A percentile compares a stretch with the other conserved stretches of the same genome.
Evolutionary conservation across 441 rosid species (phyloP).

Genomic region (Adansonia rubrostipa): DNA sequence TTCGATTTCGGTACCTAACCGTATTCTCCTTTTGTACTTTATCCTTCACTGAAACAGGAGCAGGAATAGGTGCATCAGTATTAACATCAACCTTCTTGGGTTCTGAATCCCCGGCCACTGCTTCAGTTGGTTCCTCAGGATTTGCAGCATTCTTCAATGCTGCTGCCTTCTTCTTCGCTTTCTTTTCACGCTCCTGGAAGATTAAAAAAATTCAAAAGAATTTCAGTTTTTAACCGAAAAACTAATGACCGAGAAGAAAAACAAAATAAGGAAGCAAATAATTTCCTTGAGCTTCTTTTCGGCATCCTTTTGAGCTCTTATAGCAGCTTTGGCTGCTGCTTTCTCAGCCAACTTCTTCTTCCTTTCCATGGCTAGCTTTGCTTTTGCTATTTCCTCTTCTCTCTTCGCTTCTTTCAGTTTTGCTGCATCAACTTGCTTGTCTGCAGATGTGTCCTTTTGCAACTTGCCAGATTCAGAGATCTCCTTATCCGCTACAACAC

Average conservation of each 20-base stretch:
- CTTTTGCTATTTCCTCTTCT: conserved; percentile 82
- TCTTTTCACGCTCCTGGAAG: conserved; percentile 85
- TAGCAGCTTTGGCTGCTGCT: conserved; percentile 83
- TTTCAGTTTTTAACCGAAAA: conserved; percentile 15
- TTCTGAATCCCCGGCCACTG: conserved; percentile 43
- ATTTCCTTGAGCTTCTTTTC: conserved; percentile 88
- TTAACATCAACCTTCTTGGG: conserved; percentile 49
- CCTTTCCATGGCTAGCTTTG: conserved; percentile 85
- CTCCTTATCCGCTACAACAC: conserved; percentile 44
- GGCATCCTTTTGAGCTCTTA: conserved; percentile 83
- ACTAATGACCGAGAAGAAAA: neutral
- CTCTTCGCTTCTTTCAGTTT: conserved; percentile 81
- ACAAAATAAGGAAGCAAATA: conserved; percentile 15
- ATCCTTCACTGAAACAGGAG: conserved; percentile 42
- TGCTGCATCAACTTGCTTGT: conserved; percentile 55
- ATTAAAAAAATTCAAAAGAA: neutral
- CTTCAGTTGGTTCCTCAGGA: conserved; percentile 50
- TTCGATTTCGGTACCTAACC: conserved; percentile 50
- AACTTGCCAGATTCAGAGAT: conserved; percentile 42
- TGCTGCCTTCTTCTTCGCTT: conserved; percentile 72
- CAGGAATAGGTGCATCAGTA: conserved; percentile 35
- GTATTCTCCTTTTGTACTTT: conserved; percentile 53
- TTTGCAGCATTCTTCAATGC: conserved; percentile 38
- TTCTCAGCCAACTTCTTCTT: conserved; percentile 92
- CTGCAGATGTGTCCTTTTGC: conserved; percentile 40